Percentiles rank a stretch among this genome's conserved stretches.
Evolutionary conservation across 2,329 filamentous ascomycete genomes (phyloP).

Genomic region (Colletotrichum tamarilloi): DNA sequence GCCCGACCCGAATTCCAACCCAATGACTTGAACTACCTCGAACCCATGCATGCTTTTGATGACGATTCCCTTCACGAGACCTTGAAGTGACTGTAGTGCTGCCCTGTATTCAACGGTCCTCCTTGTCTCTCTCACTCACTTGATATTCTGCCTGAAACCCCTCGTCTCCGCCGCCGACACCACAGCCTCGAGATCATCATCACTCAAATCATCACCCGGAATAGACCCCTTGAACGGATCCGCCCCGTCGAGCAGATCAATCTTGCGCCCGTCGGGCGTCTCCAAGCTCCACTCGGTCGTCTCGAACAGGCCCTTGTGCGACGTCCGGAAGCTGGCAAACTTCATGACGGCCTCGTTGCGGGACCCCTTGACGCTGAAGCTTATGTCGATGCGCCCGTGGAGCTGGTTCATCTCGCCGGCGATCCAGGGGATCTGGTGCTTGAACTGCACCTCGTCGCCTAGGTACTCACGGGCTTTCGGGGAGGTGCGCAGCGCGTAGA

Average conservation of each 20-base stretch:
- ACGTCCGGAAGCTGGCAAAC: constrained; percentile 80
- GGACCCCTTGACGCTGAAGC: constrained; percentile 87
- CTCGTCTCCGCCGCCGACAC: constrained; percentile 50
- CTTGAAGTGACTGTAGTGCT: not conserved
- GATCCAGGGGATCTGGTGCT: constrained; percentile 84
- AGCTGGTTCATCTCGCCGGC: constrained; percentile 91
- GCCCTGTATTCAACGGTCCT: not conserved
- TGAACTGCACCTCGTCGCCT: constrained; percentile 89
- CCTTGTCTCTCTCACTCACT: constrained; percentile 36
- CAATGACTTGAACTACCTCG: constrained; percentile 3
- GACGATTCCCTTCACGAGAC: not conserved
- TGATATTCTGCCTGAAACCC: constrained; percentile 62
- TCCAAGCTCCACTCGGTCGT: constrained; percentile 92
- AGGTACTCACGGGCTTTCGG: constrained; percentile 78
- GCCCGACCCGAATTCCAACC: constrained; percentile 20
- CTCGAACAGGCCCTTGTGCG: constrained; percentile 74
- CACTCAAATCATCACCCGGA: constrained; percentile 49
- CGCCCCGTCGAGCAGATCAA: constrained; percentile 80
- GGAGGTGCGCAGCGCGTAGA: constrained; percentile 91
- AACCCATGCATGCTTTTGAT: not conserved
- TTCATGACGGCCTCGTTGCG: constrained; percentile 77
- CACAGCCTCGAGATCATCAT: constrained; percentile 47
- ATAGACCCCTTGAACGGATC: constrained; percentile 73
- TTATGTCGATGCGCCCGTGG: constrained; percentile 89
- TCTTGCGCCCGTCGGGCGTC: constrained; percentile 65